A percentile compares a stretch with the other conserved stretches of the same genome.
phyloP scores from a whole-genome alignment of 164 flowering plant species.

The Piper betle region DNA sequence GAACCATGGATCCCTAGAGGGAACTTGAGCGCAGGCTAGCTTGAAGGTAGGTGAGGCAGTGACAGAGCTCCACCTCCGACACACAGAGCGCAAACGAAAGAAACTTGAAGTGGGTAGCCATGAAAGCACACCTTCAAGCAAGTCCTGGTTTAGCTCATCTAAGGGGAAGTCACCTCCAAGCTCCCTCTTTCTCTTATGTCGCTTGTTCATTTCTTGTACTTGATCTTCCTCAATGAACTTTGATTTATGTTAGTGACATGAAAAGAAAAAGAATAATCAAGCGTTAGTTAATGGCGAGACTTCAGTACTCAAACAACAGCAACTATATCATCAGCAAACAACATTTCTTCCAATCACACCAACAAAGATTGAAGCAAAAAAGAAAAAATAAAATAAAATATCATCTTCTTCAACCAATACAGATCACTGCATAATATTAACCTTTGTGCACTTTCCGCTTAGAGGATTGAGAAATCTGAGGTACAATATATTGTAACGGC shows the following conservation, averaged over 20 bases:
- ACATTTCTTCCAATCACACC: neutral
- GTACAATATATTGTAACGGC: neutral
- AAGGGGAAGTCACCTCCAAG: conserved; percentile 21
- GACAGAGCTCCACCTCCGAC: conserved; percentile 70
- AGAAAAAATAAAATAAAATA: neutral
- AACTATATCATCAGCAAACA: neutral
- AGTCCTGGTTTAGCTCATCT: conserved; percentile 51
- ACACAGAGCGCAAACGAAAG: conserved; percentile 52
- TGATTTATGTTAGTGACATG: neutral
- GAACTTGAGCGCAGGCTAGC: conserved; percentile 45
- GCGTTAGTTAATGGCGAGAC: neutral
- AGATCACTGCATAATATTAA: neutral
- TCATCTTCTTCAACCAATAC: neutral
- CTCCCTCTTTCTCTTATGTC: conserved; percentile 21
- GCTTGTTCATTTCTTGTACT: neutral
- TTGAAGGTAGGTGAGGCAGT: conserved; percentile 36
- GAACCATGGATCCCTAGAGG: conserved; percentile 59
- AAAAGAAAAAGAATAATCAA: neutral
- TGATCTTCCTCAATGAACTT: conserved; percentile 18
- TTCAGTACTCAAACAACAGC: too few species aligned
- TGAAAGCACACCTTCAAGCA: conserved; percentile 58
- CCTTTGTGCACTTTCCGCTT: neutral
- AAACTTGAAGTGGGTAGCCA: conserved; percentile 63
- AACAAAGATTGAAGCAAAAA: neutral
- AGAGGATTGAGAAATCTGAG: neutral